Evolutionary conservation across 2,329 filamentous ascomycete genomes (phyloP), one percentile per base, ranked within the genome.

Genomic region (Westerdykella sp.): DNA sequence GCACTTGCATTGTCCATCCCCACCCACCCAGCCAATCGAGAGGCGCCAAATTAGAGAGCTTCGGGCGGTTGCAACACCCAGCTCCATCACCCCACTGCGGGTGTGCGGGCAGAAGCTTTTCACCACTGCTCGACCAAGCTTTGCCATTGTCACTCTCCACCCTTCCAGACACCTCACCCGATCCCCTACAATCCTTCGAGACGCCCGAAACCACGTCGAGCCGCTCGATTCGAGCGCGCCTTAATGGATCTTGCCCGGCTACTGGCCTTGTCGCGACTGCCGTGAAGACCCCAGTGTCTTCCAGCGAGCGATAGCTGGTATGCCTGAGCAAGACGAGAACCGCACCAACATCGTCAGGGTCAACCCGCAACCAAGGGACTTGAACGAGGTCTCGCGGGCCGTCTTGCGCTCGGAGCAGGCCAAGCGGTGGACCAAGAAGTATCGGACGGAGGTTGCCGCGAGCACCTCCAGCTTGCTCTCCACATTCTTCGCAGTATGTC

Each of bases 401-500:
- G 55, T 67, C 11, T 45, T 67, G 52, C 54, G 64, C 39, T 67
- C 63, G 51, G 65, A 70, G 44, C 66, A 71, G 47, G 65, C 70
- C 39, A 76, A 72, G 57, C 64, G 60, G 57, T 84, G 83, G 72
- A 74, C 84, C 59, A 89, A 87, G 71, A 78, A 77, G 54, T 91
- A 93, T 68, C 79, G 85, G 52, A 90, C 84, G 39, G 85, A 91
- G 69, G 81, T 93, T 53, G 81, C 86, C 48, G 87, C 87, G 36
- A 85, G 83, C 67, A 75, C 81, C 32, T 85, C 84, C 62, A 90
- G 84, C 66, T 75, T 90, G 52, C 74, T 91, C 44, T 88, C 85
- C 31, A 93, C 87, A 34, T 77, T 88, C 60, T 75, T 78, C 52
- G 84, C 87, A n/a, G 75, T 78, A 60, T 56, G 73, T 54, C 3